Evolutionary conservation across 129 eudicot genomes (phyloP), one percentile per base, ranked within the genome.

Genomic region (Glebionis coronaria): DNA sequence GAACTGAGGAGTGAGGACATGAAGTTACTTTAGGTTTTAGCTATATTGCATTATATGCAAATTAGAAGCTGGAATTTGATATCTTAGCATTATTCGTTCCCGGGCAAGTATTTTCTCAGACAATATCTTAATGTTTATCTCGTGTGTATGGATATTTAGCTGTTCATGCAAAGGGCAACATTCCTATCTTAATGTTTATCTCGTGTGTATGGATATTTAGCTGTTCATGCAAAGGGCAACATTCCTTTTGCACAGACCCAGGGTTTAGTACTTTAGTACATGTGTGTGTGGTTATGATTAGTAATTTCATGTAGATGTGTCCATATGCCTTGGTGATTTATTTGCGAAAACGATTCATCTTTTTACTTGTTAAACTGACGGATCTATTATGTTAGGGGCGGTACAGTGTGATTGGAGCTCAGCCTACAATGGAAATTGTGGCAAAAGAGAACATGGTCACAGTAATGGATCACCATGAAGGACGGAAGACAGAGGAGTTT

Each of bases 351-450:
- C 40, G n/a, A 18, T 75, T 23, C 23, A 16, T n/a, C 42, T 45
- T 15, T 44, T 38, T 40, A 10, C 35, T 74, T 59, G 58, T 69
- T 31, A 31, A 67, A 77, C 18, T 67, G 70, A 56, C 42, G 71
- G 60, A 55, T 64, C 66, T 73, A 20, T 40, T 75, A 19, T 79
- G 63, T 76, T 83, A 94, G 99, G 99, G 99, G 78, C 81, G 99
- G 28, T 94, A 81, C 65, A 94, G 99, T 81, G 97, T 94, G 56
- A 83, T 90, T 75, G 99, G 99, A 74, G 95, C 99, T 71, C 99
- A 94, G 70, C 99, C 99, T 42, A 73, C 87, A 3, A 94, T 94
- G 97, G 99, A 94, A 80, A 81, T 94, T 69, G 95, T 94, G 75
- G 99, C 99, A n/a, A 94, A 94, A 69, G 94, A 84, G 77, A 84